Conservation (phyloP, 495 filamentous ascomycete species). For the Penicillium goetzii region DNA sequence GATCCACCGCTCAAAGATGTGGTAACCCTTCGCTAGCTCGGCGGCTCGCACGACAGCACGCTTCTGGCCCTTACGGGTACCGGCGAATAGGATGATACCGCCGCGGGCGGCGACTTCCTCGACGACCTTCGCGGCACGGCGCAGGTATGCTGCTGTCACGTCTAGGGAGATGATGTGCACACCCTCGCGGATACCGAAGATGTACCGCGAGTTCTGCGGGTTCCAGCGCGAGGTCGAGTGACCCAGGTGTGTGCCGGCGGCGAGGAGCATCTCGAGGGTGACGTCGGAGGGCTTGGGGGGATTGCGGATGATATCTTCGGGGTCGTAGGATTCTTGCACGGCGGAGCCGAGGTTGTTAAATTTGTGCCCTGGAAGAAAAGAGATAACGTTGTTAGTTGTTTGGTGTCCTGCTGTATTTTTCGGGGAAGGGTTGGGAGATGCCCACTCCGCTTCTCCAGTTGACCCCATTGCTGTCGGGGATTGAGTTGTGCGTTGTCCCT, state of each 20-base stretch:
- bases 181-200: constrained; percentile 85
- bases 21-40: constrained; percentile 74
- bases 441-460: constrained; percentile 30
- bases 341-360: constrained; percentile 39
- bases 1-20: constrained; percentile 93
- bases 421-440: constrained; percentile 3
- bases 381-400: constrained; percentile 5
- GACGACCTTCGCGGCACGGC: constrained; percentile 87
- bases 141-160: constrained; percentile 80
- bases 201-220: constrained; percentile 91
- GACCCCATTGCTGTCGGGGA: constrained; percentile 15
- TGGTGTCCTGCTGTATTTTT: background rate
- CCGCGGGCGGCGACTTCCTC: constrained; percentile 81
- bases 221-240: constrained; percentile 95
- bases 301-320: constrained; percentile 64
- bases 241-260: constrained; percentile 87
- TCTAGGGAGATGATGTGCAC: constrained; percentile 96
- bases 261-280: constrained; percentile 89
- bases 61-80: constrained; percentile 79
- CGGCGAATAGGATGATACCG: constrained; percentile 88
- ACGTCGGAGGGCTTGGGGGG: constrained; percentile 79
- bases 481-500: constrained; percentile 9
- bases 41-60: constrained; percentile 79
- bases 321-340: constrained; percentile 57
- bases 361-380: constrained; percentile 30